A percentile compares a stretch with the other conserved stretches of the same genome.
These are phyloP conservation scores for Penicillium occitanis DNA, from an alignment of 2,329 filamentous ascomycete genomes.

Conservation along the genomic window DNA sequence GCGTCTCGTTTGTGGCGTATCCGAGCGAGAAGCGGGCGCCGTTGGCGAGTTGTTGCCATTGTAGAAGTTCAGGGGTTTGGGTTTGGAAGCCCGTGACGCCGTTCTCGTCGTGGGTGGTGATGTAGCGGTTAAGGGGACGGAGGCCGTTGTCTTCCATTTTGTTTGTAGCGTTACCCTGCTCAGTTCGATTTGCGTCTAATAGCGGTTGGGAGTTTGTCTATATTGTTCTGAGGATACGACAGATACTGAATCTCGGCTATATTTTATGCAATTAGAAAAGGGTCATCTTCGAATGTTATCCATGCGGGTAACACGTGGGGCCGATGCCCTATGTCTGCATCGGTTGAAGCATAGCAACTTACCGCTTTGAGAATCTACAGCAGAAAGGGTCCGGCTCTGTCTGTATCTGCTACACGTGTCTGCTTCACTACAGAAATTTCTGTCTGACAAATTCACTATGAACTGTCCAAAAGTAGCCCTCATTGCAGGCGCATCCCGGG, in stretches of 20 bases:
- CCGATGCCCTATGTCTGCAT: not conserved
- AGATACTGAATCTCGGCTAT: not conserved
- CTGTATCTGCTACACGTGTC: not conserved
- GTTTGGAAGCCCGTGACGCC: not conserved
- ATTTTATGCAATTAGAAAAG: not conserved
- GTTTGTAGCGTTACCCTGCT: not conserved
- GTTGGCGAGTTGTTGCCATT: slow-evolving; percentile 11
- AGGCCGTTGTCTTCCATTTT: not conserved
- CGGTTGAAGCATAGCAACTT: not conserved
- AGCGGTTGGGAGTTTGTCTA: not conserved
- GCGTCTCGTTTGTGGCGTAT: not conserved
- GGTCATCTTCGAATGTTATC: not conserved
- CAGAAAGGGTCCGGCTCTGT: not conserved
- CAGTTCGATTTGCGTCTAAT: not conserved
- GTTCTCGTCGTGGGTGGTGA: slow-evolving; percentile 15
- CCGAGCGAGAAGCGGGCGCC: not conserved
- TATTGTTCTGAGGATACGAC: not conserved
- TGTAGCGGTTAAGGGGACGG: not conserved
- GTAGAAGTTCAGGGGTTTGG: not conserved
- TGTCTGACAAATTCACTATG: not conserved
- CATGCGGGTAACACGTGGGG: not conserved
- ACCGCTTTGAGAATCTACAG: not conserved
- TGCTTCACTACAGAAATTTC: not conserved
- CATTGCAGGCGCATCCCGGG: slow-evolving; percentile 39
- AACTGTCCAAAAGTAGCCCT: slow-evolving; percentile 32